Percentiles rank a stretch among this genome's conserved stretches.
phyloP scores from a whole-genome alignment of 805 yeast genomes.

The Spencermartinsiella europaea region DNA sequence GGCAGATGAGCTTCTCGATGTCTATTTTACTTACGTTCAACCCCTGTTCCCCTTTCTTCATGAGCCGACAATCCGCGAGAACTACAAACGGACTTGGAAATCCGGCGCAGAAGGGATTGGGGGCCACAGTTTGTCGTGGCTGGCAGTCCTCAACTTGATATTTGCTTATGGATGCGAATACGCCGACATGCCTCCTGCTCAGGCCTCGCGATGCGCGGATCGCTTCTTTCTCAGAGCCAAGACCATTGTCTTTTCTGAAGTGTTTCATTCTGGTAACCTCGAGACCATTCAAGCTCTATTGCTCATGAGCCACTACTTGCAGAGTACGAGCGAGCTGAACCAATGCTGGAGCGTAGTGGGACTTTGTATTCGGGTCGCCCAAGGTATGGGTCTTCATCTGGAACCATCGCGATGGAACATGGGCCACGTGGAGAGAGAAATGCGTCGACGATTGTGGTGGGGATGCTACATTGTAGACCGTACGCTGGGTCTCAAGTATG shows the following conservation, averaged over 20 bases:
- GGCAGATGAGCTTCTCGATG: slow-evolving; percentile 25
- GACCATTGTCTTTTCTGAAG: slow-evolving; percentile 20
- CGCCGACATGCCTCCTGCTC: slow-evolving; percentile 17
- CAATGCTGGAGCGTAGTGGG: slow-evolving; percentile 44
- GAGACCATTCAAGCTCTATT: slow-evolving; percentile 27
- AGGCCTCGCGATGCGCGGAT: slow-evolving; percentile 7
- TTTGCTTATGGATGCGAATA: slow-evolving; percentile 27
- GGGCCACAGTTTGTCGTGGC: slow-evolving; percentile 24
- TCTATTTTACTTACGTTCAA: slow-evolving; percentile 25
- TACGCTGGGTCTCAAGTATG: slow-evolving; percentile 27
- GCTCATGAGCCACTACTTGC: slow-evolving; percentile 26
- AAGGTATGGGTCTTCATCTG: slow-evolving; percentile 36
- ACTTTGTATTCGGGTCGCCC: slow-evolving; percentile 40
- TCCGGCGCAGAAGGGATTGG: slow-evolving; percentile 10
- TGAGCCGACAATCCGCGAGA: slow-evolving; percentile 12
- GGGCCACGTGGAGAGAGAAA: slow-evolving; percentile 20
- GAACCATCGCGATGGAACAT: slow-evolving; percentile 18
- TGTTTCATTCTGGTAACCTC: slow-evolving; percentile 23
- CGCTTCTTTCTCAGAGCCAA: slow-evolving; percentile 25
- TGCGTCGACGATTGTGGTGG: slow-evolving; percentile 28
- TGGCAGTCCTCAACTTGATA: slow-evolving; percentile 22
- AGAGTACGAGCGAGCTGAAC: slow-evolving; percentile 25
- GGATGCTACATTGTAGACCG: slow-evolving; percentile 29
- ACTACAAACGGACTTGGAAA: slow-evolving; percentile 5
- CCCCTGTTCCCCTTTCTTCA: slow-evolving; percentile 27